Evolutionary conservation across 306 rosid species (phyloP).

Genomic region (Prunus mira): DNA sequence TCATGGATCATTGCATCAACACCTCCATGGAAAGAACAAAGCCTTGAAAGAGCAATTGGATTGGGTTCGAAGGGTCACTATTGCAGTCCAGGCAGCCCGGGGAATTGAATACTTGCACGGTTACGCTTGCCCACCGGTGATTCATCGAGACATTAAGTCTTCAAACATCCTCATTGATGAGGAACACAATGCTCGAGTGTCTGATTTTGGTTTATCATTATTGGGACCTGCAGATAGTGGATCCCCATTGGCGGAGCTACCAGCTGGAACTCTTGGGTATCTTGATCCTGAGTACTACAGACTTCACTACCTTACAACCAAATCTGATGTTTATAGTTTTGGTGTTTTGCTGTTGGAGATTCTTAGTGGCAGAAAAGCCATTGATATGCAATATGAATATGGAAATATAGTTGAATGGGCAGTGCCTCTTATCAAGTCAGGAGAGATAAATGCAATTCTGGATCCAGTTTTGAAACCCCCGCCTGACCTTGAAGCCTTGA

Average conservation of each 20-base stretch:
- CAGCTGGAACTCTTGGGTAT: constrained; percentile 96
- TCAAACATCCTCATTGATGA: constrained; percentile 96
- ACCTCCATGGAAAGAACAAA: constrained; percentile 68
- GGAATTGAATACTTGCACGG: constrained; percentile 88
- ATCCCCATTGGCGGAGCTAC: constrained; percentile 84
- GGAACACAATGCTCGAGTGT: constrained; percentile 92
- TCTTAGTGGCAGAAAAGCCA: constrained; percentile 90
- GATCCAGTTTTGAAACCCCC: constrained; percentile 77
- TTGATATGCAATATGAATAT: constrained; percentile 87
- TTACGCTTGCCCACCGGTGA: constrained; percentile 87
- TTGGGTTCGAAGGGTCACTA: constrained; percentile 88
- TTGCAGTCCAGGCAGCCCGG: constrained; percentile 93
- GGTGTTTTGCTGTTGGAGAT: constrained; percentile 86
- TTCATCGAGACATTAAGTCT: constrained; percentile 87
- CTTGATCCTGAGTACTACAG: constrained; percentile 97
- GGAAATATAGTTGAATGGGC: constrained; percentile 93
- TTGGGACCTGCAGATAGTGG: constrained; percentile 83
- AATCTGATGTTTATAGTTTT: constrained; percentile 93
- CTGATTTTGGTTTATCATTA: constrained; percentile 88
- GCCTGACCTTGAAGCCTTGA: constrained; percentile 72
- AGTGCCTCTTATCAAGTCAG: constrained; percentile 75
- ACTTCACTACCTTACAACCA: constrained; percentile 94
- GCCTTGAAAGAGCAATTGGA: constrained; percentile 69
- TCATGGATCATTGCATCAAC: constrained; percentile 85
- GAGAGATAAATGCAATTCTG: constrained; percentile 49